Percentiles rank a stretch among this genome's conserved stretches.
These are phyloP conservation scores for Pseudozyma thailandica DNA, from an alignment of 1,284 basidiomycete species.

Conservation along the genomic window DNA sequence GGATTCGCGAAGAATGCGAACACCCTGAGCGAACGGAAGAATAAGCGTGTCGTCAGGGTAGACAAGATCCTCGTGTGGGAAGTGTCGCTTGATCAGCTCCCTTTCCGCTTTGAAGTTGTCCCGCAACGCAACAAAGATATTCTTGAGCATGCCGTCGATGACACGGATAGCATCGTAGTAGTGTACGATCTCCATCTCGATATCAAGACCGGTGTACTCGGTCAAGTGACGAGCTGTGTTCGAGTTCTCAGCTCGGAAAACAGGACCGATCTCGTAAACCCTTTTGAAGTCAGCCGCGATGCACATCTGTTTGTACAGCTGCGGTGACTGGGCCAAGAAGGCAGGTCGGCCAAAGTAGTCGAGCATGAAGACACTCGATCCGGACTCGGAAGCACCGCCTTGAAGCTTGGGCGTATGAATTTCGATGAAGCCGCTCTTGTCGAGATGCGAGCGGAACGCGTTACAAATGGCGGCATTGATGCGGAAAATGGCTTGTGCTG, in stretches of 20 bases:
- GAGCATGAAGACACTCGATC: constrained; percentile 62
- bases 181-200: constrained; percentile 64
- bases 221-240: constrained; percentile 65
- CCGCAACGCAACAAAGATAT: constrained; percentile 54
- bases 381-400: constrained; percentile 62
- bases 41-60: constrained; percentile 69
- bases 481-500: constrained; percentile 62
- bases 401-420: constrained; percentile 66
- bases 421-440: constrained; percentile 56
- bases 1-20: constrained; percentile 74
- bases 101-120: constrained; percentile 46
- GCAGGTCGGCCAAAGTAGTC: constrained; percentile 65
- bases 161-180: constrained; percentile 64
- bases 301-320: constrained; percentile 66
- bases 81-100: constrained; percentile 54
- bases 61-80: constrained; percentile 59
- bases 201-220: constrained; percentile 65
- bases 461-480: constrained; percentile 61
- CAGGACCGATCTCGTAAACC: constrained; percentile 66
- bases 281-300: constrained; percentile 62
- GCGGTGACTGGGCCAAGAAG: constrained; percentile 62
- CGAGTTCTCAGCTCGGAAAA: constrained; percentile 66
- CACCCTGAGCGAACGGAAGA: constrained; percentile 85
- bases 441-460: constrained; percentile 59
- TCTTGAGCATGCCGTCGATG: constrained; percentile 64